Evolutionary conservation across 2,329 filamentous ascomycete species (phyloP).

Genomic region (Colletotrichum endophyticum): DNA sequence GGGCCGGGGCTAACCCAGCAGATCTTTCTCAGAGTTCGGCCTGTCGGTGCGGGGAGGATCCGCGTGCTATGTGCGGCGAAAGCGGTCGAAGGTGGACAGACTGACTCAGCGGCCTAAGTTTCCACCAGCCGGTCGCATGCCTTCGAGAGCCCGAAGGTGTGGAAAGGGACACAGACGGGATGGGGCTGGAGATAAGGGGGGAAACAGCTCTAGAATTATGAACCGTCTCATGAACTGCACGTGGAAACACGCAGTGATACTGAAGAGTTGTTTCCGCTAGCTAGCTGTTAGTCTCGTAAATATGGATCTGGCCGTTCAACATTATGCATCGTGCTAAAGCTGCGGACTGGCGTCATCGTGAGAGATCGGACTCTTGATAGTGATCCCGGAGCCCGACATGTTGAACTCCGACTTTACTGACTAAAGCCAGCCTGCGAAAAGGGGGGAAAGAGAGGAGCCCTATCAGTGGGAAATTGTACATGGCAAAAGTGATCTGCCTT

Average conservation of each 20-base stretch:
- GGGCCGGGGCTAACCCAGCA: not conserved
- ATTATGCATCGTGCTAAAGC: not conserved
- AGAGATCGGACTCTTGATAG: not conserved
- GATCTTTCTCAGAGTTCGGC: not conserved
- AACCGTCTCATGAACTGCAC: not conserved
- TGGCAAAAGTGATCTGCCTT: not conserved
- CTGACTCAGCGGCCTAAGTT: slow-evolving; percentile 2
- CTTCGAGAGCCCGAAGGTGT: not conserved
- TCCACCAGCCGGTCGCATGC: not conserved
- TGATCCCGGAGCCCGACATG: not conserved
- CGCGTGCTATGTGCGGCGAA: not conserved
- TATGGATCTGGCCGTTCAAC: not conserved
- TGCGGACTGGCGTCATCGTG: not conserved
- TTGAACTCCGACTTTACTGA: not conserved
- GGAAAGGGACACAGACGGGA: not conserved
- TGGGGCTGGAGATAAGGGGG: not conserved
- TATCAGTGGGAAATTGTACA: not conserved
- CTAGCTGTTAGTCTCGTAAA: not conserved
- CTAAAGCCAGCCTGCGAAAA: not conserved
- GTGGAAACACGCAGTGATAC: not conserved
- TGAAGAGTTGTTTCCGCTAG: not conserved
- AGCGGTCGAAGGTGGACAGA: not conserved
- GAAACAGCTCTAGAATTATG: not conserved
- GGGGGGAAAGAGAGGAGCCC: not conserved
- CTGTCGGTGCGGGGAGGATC: not conserved